These are phyloP conservation scores for Phytophthora boehmeriae DNA, from an alignment of 352 stramenopile species.

Conservation along the genomic window DNA sequence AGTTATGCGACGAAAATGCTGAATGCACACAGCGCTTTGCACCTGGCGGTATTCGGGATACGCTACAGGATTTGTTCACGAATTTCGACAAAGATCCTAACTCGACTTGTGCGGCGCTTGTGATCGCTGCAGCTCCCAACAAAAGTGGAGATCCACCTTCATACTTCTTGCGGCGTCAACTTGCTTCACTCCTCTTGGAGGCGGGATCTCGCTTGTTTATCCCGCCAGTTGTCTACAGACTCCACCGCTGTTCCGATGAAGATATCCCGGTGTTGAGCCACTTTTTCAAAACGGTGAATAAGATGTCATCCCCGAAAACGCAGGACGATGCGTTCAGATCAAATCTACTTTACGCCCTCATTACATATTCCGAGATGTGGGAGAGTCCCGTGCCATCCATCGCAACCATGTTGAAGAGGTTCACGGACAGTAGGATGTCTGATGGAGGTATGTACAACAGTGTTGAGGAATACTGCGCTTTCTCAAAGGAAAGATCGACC, in stretches of 20 bases:
- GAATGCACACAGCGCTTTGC: constrained; percentile 18
- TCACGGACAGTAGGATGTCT: constrained; percentile 15
- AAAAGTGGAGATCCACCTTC: constrained; percentile 10
- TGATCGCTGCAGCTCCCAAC: not conserved
- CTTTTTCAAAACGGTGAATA: constrained; percentile 9
- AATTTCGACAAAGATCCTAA: constrained; percentile 18
- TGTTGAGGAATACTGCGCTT: constrained; percentile 47
- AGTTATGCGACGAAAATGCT: constrained; percentile 8
- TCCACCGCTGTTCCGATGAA: constrained; percentile 24
- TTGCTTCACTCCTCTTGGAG: constrained; percentile 29
- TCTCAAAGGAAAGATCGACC: constrained; percentile 34
- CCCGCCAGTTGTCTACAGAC: no score
- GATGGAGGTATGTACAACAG: constrained; percentile 11
- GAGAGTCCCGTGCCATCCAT: constrained; percentile 20
- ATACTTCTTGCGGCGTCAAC: constrained; percentile 11
- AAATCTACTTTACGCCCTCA: constrained; percentile 38
- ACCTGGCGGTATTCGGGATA: constrained; percentile 1
- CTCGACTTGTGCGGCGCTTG: constrained; percentile 16
- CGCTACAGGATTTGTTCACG: constrained; percentile 8
- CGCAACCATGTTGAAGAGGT: constrained; percentile 5
- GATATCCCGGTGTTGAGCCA: constrained; percentile 21
- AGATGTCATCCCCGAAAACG: not conserved
- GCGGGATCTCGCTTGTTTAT: constrained; percentile 7
- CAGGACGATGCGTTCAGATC: constrained; percentile 29
- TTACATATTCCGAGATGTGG: constrained; percentile 47